Percentiles rank a stretch among this genome's conserved stretches.
These are phyloP conservation scores for Cyathus striatus DNA, from an alignment of 768 basidiomycete species.

Conservation along the genomic window DNA sequence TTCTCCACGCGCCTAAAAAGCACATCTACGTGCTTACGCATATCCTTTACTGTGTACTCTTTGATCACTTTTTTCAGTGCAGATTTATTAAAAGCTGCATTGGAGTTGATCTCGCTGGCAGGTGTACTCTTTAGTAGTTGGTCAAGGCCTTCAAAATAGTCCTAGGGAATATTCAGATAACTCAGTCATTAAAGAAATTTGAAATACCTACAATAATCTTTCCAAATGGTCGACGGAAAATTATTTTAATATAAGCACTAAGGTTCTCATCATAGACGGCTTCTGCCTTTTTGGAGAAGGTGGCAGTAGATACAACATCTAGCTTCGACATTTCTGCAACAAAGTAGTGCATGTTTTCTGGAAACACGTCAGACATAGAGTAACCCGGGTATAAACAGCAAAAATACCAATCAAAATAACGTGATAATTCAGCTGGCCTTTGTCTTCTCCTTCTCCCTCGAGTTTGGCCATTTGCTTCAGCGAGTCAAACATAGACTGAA, in stretches of 20 bases:
- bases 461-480: slow-evolving; percentile 95
- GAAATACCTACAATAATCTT: slow-evolving; percentile 79
- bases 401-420: slow-evolving; percentile 91
- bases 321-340: slow-evolving; percentile 75
- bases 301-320: slow-evolving; percentile 54
- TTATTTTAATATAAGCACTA: slow-evolving; percentile 77
- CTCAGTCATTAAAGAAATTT: not conserved
- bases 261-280: slow-evolving; percentile 88
- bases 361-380: not conserved
- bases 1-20: slow-evolving; percentile 92
- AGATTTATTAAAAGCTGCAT: slow-evolving; percentile 68
- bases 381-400: slow-evolving; percentile 18
- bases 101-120: slow-evolving; percentile 70
- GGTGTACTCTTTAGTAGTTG: slow-evolving; percentile 78
- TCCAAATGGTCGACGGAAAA: slow-evolving; percentile 80
- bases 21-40: slow-evolving; percentile 82
- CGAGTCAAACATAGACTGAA: slow-evolving; percentile 87
- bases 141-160: slow-evolving; percentile 92
- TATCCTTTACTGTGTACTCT: slow-evolving; percentile 83
- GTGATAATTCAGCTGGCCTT: slow-evolving; percentile 95
- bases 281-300: slow-evolving; percentile 71
- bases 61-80: slow-evolving; percentile 81
- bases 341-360: slow-evolving; percentile 97
- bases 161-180: slow-evolving; percentile 40
- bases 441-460: slow-evolving; percentile 91